phyloP scores from a whole-genome alignment of 208 protist species.

The Wallacemonas sp. region DNA sequence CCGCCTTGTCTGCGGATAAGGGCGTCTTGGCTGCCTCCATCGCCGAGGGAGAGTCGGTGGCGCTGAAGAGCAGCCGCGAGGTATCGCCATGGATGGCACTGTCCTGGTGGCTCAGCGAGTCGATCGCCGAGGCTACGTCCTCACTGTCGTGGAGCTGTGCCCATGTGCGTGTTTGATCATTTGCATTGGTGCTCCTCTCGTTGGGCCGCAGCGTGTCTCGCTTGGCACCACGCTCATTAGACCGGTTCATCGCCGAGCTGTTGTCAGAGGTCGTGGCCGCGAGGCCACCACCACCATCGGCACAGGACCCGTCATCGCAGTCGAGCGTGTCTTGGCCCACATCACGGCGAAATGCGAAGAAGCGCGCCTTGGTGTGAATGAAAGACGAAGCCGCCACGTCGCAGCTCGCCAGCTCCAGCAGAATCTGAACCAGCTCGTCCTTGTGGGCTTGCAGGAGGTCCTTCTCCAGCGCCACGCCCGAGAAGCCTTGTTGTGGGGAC shows the following conservation, averaged over 20 bases:
- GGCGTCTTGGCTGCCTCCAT: background rate
- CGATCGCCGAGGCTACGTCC: conserved; percentile 1
- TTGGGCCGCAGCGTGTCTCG: no score
- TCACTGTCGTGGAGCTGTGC: conserved; percentile 1
- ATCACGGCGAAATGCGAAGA: conserved; percentile 55
- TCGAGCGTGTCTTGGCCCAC: conserved; percentile 4
- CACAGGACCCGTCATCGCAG: background rate
- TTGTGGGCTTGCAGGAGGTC: conserved; percentile 53
- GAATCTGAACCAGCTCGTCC: conserved; percentile 67
- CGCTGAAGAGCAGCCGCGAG: conserved; percentile 12
- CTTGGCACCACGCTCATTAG: no score
- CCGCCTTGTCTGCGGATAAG: background rate
- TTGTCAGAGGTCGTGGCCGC: no score
- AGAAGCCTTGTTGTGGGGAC: background rate
- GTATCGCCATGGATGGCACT: background rate
- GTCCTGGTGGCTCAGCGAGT: background rate
- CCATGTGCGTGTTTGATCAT: background rate
- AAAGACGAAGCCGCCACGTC: conserved; percentile 59
- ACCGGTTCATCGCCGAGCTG: no score
- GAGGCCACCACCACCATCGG: no score
- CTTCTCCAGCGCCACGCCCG: conserved; percentile 43
- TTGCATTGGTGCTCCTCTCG: background rate
- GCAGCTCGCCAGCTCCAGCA: conserved; percentile 69
- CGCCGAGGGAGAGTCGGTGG: background rate
- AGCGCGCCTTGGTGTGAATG: conserved; percentile 66